phyloP scores from a whole-genome alignment of 148 eudicot species.

The Rhododendron ovatum region DNA sequence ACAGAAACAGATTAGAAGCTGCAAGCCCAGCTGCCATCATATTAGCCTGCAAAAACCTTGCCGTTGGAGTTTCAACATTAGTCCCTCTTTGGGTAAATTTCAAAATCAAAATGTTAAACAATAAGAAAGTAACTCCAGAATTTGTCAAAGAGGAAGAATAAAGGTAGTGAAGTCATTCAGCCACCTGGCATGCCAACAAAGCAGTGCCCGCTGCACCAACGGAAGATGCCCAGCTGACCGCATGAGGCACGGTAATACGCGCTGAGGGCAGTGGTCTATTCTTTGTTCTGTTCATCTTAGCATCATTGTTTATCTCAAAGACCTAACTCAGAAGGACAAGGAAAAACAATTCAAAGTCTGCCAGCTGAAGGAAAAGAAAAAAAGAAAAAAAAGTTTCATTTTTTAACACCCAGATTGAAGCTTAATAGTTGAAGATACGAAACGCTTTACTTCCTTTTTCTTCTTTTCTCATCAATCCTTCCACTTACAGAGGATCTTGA shows the following conservation, averaged over 20 bases:
- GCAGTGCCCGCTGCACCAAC: conserved; percentile 82
- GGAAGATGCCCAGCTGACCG: conserved; percentile 75
- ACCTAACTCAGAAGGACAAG: conserved; percentile 32
- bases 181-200: conserved; percentile 75
- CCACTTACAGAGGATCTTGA: not conserved
- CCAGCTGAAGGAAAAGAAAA: not conserved
- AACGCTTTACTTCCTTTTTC: not conserved
- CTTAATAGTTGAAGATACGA: not conserved
- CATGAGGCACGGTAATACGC: conserved; percentile 70
- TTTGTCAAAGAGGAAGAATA: not conserved
- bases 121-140: conserved; percentile 1
- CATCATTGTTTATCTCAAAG: conserved; percentile 84
- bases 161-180: conserved; percentile 17
- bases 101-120: not conserved
- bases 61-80: conserved; percentile 43
- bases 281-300: conserved; percentile 88
- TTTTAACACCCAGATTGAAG: not conserved
- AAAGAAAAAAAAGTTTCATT: not conserved
- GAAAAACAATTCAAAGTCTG: not conserved
- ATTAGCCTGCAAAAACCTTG: conserved; percentile 96
- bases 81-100: conserved; percentile 13
- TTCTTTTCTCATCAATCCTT: not conserved
- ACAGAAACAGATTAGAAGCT: conserved; percentile 81
- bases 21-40: conserved; percentile 96
- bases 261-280: conserved; percentile 87